Evolutionary conservation across 768 basidiomycete genomes (phyloP).

Genomic region (Amanita phalloides): DNA sequence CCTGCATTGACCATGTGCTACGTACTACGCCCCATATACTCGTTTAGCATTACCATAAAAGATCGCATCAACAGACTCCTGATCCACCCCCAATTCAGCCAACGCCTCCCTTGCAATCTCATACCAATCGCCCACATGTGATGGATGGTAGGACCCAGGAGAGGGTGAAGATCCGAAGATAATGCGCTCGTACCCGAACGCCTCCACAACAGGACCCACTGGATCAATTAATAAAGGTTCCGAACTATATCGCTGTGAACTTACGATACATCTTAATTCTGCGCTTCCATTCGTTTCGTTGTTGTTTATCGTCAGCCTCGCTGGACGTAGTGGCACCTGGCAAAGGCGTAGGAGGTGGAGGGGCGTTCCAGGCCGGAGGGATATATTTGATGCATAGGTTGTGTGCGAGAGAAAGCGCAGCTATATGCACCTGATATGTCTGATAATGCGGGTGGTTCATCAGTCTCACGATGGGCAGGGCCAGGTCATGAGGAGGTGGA

Average conservation of each 20-base stretch:
- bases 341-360: slow-evolving; percentile 37
- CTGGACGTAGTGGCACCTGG: slow-evolving; percentile 23
- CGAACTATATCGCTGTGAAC: slow-evolving; percentile 19
- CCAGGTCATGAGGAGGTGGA: slow-evolving; percentile 67
- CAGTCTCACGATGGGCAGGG: slow-evolving; percentile 65
- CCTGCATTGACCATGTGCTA: slow-evolving; percentile 1
- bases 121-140: slow-evolving; percentile 64
- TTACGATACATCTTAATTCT: slow-evolving; percentile 80
- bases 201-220: slow-evolving; percentile 80
- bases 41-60: slow-evolving; percentile 44
- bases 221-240: slow-evolving; percentile 3
- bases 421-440: slow-evolving; percentile 61
- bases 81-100: slow-evolving; percentile 71
- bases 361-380: slow-evolving; percentile 65
- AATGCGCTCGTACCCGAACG: slow-evolving; percentile 77
- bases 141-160: slow-evolving; percentile 31
- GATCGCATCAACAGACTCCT: slow-evolving; percentile 65
- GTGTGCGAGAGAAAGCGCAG: slow-evolving; percentile 67
- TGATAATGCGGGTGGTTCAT: slow-evolving; percentile 70
- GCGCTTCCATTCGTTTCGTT: slow-evolving; percentile 51
- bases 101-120: slow-evolving; percentile 70
- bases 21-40: slow-evolving; percentile 23
- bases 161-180: slow-evolving; percentile 74
- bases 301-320: slow-evolving; percentile 33
- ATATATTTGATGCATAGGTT: slow-evolving; percentile 62